phyloP scores from a whole-genome alignment of 768 basidiomycete species.

The Mycena latifolia region DNA sequence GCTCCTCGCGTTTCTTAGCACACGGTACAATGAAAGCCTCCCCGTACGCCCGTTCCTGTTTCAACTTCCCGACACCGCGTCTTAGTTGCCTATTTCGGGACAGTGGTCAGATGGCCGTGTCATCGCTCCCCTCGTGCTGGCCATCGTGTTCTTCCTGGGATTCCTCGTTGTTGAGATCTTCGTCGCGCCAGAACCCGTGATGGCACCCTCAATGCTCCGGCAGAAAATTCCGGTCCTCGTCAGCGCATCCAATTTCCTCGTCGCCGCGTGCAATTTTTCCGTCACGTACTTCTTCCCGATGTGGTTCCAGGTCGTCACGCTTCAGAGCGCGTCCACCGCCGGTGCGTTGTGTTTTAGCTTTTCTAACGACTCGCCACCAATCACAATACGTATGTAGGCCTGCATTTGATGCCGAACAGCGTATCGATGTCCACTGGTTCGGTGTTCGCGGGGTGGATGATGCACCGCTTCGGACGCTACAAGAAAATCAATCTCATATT shows the following conservation, averaged over 20 bases:
- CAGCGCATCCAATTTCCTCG: conserved; percentile 79
- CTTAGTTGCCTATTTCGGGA: neutral
- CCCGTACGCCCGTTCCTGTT: conserved; percentile 56
- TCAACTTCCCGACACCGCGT: neutral
- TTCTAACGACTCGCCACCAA: too few relatives aligned
- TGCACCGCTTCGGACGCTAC: conserved; percentile 75
- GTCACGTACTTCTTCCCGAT: conserved; percentile 86
- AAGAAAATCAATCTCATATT: conserved; percentile 71
- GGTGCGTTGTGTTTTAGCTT: conserved; percentile 53
- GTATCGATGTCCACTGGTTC: conserved; percentile 70
- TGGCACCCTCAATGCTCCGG: conserved; percentile 74
- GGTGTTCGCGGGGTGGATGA: conserved; percentile 77
- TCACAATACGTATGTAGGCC: conserved; percentile 52
- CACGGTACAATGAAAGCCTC: conserved; percentile 75
- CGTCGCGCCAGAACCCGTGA: conserved; percentile 77
- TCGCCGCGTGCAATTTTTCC: conserved; percentile 80
- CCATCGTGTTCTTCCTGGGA: conserved; percentile 57
- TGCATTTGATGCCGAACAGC: conserved; percentile 68
- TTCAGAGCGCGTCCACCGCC: conserved; percentile 75
- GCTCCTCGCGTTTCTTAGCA: conserved; percentile 75
- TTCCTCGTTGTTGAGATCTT: conserved; percentile 76
- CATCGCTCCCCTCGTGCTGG: conserved; percentile 58
- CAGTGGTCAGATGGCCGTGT: conserved; percentile 75
- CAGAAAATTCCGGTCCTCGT: conserved; percentile 81
- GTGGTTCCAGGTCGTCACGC: conserved; percentile 86